Percentiles rank a stretch among this genome's conserved stretches.
These are phyloP conservation scores for Alternaria sp. DNA, from an alignment of 2,329 filamentous ascomycete genomes.

Conservation along the genomic window DNA sequence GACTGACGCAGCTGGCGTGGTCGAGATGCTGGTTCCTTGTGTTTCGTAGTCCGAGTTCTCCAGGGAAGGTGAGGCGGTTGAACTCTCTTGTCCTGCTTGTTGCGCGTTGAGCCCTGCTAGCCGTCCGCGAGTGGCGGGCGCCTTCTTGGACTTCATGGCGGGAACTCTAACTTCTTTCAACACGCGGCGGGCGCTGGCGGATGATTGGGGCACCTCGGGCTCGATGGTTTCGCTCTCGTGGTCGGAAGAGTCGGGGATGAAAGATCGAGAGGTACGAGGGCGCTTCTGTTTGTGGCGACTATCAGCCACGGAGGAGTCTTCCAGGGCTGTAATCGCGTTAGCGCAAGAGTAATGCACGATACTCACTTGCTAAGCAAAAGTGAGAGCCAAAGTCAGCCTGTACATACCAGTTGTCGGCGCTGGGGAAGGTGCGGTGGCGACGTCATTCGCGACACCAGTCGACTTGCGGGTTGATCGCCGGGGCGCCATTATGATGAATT, in stretches of 20 bases:
- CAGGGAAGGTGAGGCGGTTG: conserved; percentile 39
- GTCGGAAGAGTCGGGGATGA: conserved; percentile 44
- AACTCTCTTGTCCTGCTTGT: conserved; percentile 29
- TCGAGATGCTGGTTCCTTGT: conserved; percentile 65
- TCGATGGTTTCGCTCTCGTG: conserved; percentile 30
- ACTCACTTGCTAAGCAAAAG: neutral
- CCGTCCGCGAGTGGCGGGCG: conserved; percentile 14
- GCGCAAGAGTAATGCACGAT: neutral
- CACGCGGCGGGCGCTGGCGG: conserved; percentile 24
- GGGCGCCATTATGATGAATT: conserved; percentile 24
- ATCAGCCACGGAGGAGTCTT: conserved; percentile 5
- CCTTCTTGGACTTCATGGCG: conserved; percentile 23
- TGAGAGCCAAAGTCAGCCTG: neutral
- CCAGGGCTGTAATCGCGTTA: conserved; percentile 10
- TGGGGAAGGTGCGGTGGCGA: conserved; percentile 7
- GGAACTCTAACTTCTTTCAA: conserved; percentile 45
- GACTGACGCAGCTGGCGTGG: conserved; percentile 58
- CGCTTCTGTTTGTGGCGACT: conserved; percentile 22
- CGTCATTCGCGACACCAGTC: conserved; percentile 10
- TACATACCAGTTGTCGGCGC: conserved; percentile 8
- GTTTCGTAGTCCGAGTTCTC: conserved; percentile 62
- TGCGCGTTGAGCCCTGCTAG: conserved; percentile 13
- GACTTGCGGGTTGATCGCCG: conserved; percentile 37
- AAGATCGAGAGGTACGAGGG: conserved; percentile 30
- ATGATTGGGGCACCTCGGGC: conserved; percentile 4